Evolutionary conservation across 352 stramenopile genomes (phyloP).

Genomic region (Phytophthora palmivora): DNA sequence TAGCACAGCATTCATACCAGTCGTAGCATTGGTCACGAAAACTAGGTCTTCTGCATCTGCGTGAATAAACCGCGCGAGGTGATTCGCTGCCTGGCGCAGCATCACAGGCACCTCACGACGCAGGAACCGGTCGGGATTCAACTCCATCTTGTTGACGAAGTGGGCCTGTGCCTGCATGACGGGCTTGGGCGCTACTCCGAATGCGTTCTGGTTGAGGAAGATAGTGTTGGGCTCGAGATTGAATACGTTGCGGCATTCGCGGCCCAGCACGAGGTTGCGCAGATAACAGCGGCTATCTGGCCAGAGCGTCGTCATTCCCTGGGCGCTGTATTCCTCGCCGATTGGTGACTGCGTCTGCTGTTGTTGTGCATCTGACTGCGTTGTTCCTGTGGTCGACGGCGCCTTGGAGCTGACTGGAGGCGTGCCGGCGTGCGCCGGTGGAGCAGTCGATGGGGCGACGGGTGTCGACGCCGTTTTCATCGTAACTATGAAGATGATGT

Average conservation of each 20-base stretch:
- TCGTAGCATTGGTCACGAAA: conserved; percentile 89
- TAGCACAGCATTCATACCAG: conserved; percentile 85
- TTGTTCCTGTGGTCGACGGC: neutral
- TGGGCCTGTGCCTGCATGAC: conserved; percentile 86
- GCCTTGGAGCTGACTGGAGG: conserved; percentile 18
- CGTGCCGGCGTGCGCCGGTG: conserved; percentile 20
- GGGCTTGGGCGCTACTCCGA: conserved; percentile 73
- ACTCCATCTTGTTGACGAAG: conserved; percentile 90
- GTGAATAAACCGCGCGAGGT: conserved; percentile 73
- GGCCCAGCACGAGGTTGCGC: conserved; percentile 66
- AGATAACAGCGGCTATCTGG: conserved; percentile 66
- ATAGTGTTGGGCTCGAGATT: conserved; percentile 81
- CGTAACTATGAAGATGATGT: neutral
- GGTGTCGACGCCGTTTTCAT: conserved; percentile 48
- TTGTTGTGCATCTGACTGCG: conserved; percentile 32
- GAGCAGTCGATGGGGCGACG: conserved; percentile 10
- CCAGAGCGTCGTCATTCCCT: conserved; percentile 78
- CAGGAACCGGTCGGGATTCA: conserved; percentile 87
- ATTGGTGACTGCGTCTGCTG: conserved; percentile 16
- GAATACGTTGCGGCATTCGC: conserved; percentile 76
- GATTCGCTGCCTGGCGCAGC: conserved; percentile 67
- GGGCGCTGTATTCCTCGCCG: conserved; percentile 2
- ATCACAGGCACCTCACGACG: conserved; percentile 65
- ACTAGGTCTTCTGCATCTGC: conserved; percentile 82
- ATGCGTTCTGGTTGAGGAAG: conserved; percentile 88